Base-by-base conservation (phyloP, 305 asterid genomes). In the Solanum hybrid region DNA sequence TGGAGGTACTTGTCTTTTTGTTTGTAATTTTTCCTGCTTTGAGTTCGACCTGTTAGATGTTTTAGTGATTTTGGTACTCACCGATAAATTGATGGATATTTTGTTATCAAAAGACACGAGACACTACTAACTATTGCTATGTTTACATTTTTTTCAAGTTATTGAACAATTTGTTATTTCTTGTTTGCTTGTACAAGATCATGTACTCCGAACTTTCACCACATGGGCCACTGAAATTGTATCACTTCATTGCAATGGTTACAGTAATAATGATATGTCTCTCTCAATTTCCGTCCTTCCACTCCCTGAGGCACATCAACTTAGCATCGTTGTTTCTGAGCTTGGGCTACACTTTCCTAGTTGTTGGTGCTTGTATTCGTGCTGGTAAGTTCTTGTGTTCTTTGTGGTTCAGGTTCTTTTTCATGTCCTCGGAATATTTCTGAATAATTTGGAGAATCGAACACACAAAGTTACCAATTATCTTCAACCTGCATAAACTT, bases 241-340 rank as follows among this genome's bases (percentile, higher is more conserved):
- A 95, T 78, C 94, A 97, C 89, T 97, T 97, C 92, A 95, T 95
- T 91, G 97, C 97, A 85, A 95, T 97, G 94, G 99, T 96, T 91
- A 94, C 98, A 10, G 91, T 90, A 36, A 92, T 95, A 37, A 96
- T 95, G 98, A 95, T 95, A 84, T 91, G 94, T 88, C 97, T 97
- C 82, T 95, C 99, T 91, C 99, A 97, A 86, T 93, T 97, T 87
- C 99, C 99, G 13, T 92, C 96, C 92, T 96, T 97, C 95, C 99
- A 97, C 91, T 97, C 99, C 84, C 98, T 96, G 89, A 93, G 99
- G 92, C 98, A 97, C 91, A 93, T 97, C 86, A 97, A 95, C 91
- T 84, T 97, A 45, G 94, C 76, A 0, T 97, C 99, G 1, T 95
- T 97, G 88, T 86, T 97, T 86, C 98, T 97, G 86, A 95, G 98